Evolutionary conservation across 2,329 filamentous ascomycete species (phyloP), one percentile per base, ranked within the genome.

Genomic region (Pestalotiopsis fici): DNA sequence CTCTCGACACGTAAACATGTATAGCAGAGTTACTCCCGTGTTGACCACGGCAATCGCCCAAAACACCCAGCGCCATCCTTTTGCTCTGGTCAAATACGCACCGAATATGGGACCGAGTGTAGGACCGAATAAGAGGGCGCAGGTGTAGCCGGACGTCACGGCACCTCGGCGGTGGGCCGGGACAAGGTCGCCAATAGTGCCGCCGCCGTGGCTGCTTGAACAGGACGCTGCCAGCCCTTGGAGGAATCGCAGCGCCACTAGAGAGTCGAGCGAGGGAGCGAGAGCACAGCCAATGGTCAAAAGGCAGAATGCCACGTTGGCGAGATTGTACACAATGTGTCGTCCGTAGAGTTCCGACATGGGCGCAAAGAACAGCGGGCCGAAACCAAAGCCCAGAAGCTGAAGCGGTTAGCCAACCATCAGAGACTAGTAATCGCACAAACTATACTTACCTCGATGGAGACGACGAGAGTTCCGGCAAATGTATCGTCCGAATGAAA

Each of bases 131-230:
- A 74, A 69, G 15, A 67, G 80, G 1, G 69, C 80, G 47, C 83
- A 69, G 3, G 75, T 77, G 77, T 78, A 85, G 18, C 82, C 72
- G 2, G 78, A 74, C 69, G 56, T 55, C 4, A 11, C 59, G 4
- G 59, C 59, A 11, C 59, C 31, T 15, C 59, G 13, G 13, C 28
- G 25, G 13, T 23, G 25, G 5, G 18, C 5, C 2, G 59, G 59
- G 6, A 61, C 28, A 18, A 61, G 6, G 31, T 61, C 59, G 7
- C 13, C 31, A 61, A 61, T 23, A 2, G 31, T 61, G 2, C 59
- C 59, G 3, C 59, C 59, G 3, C 27, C 59, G 18, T 61, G 37
- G 27, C n/a, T 35, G 12, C 6, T 37, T 5, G 59, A 37, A 21
- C 25, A 6, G 6, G 55, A 25, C 1, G 43, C 43, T 1, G 55